Evolutionary conservation across 1,284 basidiomycete genomes (phyloP), one percentile per base, ranked within the genome.

Genomic region (Ustilago cynodontis): DNA sequence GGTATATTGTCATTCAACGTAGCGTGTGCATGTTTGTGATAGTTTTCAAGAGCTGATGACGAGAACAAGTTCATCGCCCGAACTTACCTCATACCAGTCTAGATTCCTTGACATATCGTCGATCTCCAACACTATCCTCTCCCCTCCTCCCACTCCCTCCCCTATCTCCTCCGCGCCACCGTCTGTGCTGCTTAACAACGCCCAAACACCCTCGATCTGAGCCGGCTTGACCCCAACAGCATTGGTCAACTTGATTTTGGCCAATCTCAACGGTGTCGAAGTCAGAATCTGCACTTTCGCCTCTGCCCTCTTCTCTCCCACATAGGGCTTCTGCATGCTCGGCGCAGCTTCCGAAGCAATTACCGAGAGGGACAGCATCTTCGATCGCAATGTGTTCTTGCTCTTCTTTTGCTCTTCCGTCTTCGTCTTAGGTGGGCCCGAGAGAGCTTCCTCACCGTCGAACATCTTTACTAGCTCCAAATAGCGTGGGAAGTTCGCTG

Each of bases 241-340:
- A 26, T 52, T 65, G 7, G 71, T 73, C 45, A 79, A 37, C 37
- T 75, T 78, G 24, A 61, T 65, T 54, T 64, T 77, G 28, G 67
- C 62, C 49, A 77, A 45, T n/a, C 80, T 69, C 45, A 82, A 37
- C 16, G 81, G 78, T 28, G 68, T 78, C 1, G 74, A 76, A 7
- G 66, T 51, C 35, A 82, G 56, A 18, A 78, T 28, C 2, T 59
- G 45, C 14, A 65, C 51, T 1, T 57, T 22, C 16, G 53, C 29
- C 20, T 65, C 60, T 1, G 35, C 57, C 8, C 53, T 16, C 16
- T n/a, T 29, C 10, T 26, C 24, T 16, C 14, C 26, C 39, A 58
- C 7, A 61, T 59, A 65, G 1, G 53, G 54, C 29, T 0, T 49
- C 2, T 43, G 22, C 28, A 13, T 33, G 20, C 3, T n/a, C 20